Percentiles rank a stretch among this genome's conserved stretches.
phyloP scores from a whole-genome alignment of 805 yeast species.

The Wickerhamomyces bovis region DNA sequence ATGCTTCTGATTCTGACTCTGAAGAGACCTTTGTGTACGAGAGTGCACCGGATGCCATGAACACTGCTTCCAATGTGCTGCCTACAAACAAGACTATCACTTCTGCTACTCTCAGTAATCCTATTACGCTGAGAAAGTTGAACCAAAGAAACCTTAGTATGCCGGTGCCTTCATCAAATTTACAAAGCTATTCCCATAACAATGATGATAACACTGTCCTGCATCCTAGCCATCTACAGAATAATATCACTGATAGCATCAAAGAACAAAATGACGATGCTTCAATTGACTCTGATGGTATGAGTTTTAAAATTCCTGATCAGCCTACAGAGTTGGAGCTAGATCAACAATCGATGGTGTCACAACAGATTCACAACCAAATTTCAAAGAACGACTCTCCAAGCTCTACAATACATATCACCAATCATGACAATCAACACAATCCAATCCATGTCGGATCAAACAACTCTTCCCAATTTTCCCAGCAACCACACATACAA shows the following conservation, averaged over 20 bases:
- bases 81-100: constrained; percentile 12
- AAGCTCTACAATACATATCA: not conserved
- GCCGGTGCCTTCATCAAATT: constrained; percentile 17
- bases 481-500: constrained; percentile 1
- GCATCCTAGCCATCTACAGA: constrained; percentile 1
- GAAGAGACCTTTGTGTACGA: constrained; percentile 98
- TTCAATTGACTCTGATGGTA: not conserved
- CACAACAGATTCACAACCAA: not conserved
- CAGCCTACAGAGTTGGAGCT: not conserved
- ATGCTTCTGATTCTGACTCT: constrained; percentile 78
- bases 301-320: not conserved
- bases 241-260: not conserved
- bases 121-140: constrained; percentile 15
- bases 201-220: constrained; percentile 9
- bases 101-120: constrained; percentile 7
- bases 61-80: constrained; percentile 13
- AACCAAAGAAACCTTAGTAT: constrained; percentile 23
- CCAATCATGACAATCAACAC: not conserved
- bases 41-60: constrained; percentile 24
- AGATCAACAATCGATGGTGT: not conserved
- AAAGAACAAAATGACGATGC: constrained; percentile 2
- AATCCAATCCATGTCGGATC: not conserved
- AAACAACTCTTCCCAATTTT: not conserved
- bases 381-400: not conserved
- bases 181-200: constrained; percentile 7